phyloP scores from a whole-genome alignment of 2,329 filamentous ascomycete genomes.

The Talaromyces sp. region DNA sequence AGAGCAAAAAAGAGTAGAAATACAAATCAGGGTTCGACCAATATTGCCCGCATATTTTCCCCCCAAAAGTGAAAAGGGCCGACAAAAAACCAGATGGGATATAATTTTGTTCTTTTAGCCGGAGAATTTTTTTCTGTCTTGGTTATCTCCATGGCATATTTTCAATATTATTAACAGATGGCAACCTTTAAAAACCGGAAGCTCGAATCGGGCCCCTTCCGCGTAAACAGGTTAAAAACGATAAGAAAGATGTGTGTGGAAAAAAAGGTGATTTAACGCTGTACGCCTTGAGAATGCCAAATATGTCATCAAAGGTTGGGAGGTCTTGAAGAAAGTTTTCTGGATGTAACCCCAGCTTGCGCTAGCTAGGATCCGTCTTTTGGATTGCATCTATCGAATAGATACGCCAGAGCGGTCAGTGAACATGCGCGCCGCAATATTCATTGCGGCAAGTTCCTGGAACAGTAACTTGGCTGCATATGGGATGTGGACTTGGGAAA shows the following conservation, averaged over 20 bases:
- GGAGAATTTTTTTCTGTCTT: neutral
- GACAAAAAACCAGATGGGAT: slow-evolving; percentile 5
- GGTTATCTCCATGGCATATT: slow-evolving; percentile 1
- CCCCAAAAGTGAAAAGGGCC: neutral
- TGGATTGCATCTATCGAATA: slow-evolving; percentile 35
- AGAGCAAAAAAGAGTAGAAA: neutral
- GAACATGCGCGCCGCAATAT: slow-evolving; percentile 96
- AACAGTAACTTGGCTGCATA: slow-evolving; percentile 98
- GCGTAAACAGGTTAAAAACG: neutral
- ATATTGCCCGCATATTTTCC: slow-evolving; percentile 10
- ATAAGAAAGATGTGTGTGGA: slow-evolving; percentile 3
- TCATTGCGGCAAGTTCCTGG: slow-evolving; percentile 97
- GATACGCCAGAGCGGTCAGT: slow-evolving; percentile 61
- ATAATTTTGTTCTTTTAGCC: slow-evolving; percentile 8
- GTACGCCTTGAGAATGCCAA: slow-evolving; percentile 21
- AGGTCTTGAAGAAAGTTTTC: slow-evolving; percentile 13
- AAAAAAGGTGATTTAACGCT: slow-evolving; percentile 13
- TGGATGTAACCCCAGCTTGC: slow-evolving; percentile 5
- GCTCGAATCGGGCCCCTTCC: neutral
- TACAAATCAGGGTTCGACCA: slow-evolving; percentile 1
- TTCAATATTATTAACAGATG: slow-evolving; percentile 16
- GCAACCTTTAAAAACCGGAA: slow-evolving; percentile 1
- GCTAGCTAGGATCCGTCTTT: neutral
- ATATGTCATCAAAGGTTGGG: slow-evolving; percentile 16
- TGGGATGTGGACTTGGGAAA: slow-evolving; percentile 95